Evolutionary conservation across 2,329 filamentous ascomycete genomes (phyloP).

Genomic region (Ophiostoma quercus): DNA sequence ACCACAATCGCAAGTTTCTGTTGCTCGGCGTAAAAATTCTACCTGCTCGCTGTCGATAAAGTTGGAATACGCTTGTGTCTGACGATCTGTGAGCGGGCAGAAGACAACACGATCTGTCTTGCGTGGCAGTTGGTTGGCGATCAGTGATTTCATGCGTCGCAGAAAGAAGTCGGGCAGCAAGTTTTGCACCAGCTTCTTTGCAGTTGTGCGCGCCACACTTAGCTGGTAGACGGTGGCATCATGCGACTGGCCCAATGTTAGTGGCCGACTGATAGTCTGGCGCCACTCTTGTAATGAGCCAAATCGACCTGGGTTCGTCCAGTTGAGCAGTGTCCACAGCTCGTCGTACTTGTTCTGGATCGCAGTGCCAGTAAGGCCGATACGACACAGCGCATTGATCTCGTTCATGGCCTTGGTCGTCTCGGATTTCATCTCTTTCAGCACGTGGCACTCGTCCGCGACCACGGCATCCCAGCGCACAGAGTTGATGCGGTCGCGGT

Average conservation of each 20-base stretch:
- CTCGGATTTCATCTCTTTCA: slow-evolving; percentile 74
- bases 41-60: slow-evolving; percentile 71
- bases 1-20: slow-evolving; percentile 63
- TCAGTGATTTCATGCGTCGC: slow-evolving; percentile 85
- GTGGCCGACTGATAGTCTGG: slow-evolving; percentile 66
- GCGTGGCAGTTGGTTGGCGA: slow-evolving; percentile 86
- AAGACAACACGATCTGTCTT: slow-evolving; percentile 95
- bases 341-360: slow-evolving; percentile 99
- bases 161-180: slow-evolving; percentile 86
- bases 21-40: slow-evolving; percentile 60
- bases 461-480: slow-evolving; percentile 91
- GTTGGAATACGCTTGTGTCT: slow-evolving; percentile 76
- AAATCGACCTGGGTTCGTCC: slow-evolving; percentile 80
- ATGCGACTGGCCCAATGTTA: slow-evolving; percentile 86
- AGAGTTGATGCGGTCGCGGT: slow-evolving; percentile 67
- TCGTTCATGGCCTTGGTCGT: slow-evolving; percentile 83
- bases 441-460: slow-evolving; percentile 85
- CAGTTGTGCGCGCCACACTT: slow-evolving; percentile 72
- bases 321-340: slow-evolving; percentile 91
- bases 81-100: slow-evolving; percentile 78
- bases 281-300: slow-evolving; percentile 68
- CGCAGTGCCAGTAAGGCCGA: slow-evolving; percentile 89
- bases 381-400: slow-evolving; percentile 84
- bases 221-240: slow-evolving; percentile 81
- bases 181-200: slow-evolving; percentile 77